Evolutionary conservation across 2,329 filamentous ascomycete species (phyloP).

Genomic region (Cadophora sp.): DNA sequence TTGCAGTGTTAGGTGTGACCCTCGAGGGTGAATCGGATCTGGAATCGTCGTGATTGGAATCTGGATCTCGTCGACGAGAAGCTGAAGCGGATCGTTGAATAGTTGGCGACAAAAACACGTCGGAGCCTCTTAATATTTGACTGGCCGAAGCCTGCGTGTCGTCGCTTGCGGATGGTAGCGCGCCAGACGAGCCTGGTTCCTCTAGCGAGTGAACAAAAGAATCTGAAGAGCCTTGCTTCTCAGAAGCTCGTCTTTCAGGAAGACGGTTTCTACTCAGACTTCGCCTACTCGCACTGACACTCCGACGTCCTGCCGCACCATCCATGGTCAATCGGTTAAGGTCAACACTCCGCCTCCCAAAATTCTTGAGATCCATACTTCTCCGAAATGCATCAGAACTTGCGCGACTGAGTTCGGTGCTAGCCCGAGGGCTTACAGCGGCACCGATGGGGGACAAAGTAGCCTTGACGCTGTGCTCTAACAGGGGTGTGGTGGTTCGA

Average conservation of each 20-base stretch:
- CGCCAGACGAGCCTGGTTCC: constrained; percentile 75
- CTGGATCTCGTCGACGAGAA: constrained; percentile 31
- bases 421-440: constrained; percentile 59
- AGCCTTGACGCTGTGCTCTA: constrained; percentile 65
- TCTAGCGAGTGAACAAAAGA: constrained; percentile 79
- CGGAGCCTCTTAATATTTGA: constrained; percentile 85
- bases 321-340: constrained; percentile 53
- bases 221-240: constrained; percentile 70
- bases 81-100: constrained; percentile 57
- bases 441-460: constrained; percentile 60
- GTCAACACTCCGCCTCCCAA: constrained; percentile 57
- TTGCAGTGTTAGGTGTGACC: constrained; percentile 23
- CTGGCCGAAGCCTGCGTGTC: constrained; percentile 84
- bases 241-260: constrained; percentile 57
- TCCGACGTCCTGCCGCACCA: constrained; percentile 57
- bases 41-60: constrained; percentile 27
- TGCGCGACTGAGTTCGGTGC: constrained; percentile 57
- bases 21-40: constrained; percentile 36
- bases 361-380: constrained; percentile 55
- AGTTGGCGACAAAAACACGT: constrained; percentile 85
- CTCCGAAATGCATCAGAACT: constrained; percentile 62
- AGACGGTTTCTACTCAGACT: constrained; percentile 58
- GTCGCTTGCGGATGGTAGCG: constrained; percentile 72
- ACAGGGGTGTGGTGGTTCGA: constrained; percentile 38
- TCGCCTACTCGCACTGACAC: constrained; percentile 65